phyloP scores from a whole-genome alignment of 805 yeast genomes.

The Wickerhamiella kurtzmanii region DNA sequence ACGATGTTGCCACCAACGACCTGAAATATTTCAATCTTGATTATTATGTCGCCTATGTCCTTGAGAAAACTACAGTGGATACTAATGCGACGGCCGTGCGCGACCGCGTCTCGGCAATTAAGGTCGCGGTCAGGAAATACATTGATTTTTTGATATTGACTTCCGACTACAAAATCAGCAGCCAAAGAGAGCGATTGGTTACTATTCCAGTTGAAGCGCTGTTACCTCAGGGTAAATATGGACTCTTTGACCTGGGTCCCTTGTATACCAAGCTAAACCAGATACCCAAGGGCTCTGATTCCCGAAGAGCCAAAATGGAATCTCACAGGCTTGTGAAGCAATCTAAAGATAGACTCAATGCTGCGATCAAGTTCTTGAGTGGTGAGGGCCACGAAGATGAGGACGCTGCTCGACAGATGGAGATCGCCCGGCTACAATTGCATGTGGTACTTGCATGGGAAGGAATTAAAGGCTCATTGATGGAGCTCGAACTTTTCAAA shows the following conservation, averaged over 20 bases:
- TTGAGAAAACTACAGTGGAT: constrained; percentile 23
- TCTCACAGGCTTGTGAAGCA: neutral
- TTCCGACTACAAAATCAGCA: constrained; percentile 15
- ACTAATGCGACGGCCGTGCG: constrained; percentile 8
- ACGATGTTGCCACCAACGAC: constrained; percentile 53
- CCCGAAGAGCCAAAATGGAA: neutral
- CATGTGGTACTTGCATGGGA: constrained; percentile 9
- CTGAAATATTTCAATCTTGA: constrained; percentile 47
- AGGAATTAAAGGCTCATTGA: neutral
- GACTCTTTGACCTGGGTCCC: constrained; percentile 3
- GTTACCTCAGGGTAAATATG: constrained; percentile 12
- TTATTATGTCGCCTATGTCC: constrained; percentile 39
- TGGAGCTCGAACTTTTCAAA: neutral
- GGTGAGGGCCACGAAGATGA: constrained; percentile 4
- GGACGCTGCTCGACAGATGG: constrained; percentile 5
- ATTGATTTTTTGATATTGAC: constrained; percentile 18
- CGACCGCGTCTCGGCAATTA: constrained; percentile 14
- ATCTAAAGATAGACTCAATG: neutral
- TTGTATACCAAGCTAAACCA: neutral
- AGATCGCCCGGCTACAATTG: constrained; percentile 5
- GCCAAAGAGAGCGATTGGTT: neutral
- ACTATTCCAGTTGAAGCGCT: neutral
- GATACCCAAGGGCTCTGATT: neutral
- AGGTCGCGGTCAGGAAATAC: constrained; percentile 16
- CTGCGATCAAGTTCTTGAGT: neutral